phyloP scores from a whole-genome alignment of 2,329 filamentous ascomycete genomes.

The Epichloe sibirici region DNA sequence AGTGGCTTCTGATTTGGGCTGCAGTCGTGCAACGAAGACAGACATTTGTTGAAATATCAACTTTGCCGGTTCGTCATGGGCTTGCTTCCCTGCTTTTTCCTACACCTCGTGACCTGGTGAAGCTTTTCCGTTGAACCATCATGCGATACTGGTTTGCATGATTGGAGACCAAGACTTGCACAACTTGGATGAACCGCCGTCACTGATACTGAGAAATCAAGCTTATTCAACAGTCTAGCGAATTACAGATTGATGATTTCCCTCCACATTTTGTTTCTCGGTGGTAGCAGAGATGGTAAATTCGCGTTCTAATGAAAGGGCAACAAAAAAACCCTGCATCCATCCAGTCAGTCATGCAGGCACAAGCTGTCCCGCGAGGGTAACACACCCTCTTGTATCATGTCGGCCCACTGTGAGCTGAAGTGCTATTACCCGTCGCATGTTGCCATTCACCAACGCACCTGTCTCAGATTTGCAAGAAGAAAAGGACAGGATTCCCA shows the following conservation, averaged over 20 bases:
- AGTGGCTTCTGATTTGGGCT: background rate
- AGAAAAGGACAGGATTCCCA: background rate
- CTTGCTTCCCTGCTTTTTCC: background rate
- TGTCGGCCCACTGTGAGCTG: background rate
- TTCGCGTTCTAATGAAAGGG: background rate
- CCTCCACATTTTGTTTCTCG: background rate
- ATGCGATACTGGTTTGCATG: background rate
- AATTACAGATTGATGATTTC: background rate
- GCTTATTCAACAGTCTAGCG: background rate
- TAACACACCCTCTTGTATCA: background rate
- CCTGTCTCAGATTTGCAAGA: background rate
- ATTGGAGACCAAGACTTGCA: background rate
- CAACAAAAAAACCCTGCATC: background rate
- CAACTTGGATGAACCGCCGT: background rate
- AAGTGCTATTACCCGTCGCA: background rate
- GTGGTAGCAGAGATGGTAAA: background rate
- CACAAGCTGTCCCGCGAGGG: slow-evolving; percentile 1
- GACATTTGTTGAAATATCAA: background rate
- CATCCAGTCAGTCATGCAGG: slow-evolving; percentile 1
- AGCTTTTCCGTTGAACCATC: background rate
- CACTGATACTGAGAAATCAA: background rate
- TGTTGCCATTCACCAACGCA: background rate
- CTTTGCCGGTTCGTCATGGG: background rate
- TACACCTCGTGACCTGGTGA: background rate
- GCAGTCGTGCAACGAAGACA: background rate